Conservation (phyloP, 2,329 filamentous ascomycete species). For the Mycosphaerelloides madeirae region DNA sequence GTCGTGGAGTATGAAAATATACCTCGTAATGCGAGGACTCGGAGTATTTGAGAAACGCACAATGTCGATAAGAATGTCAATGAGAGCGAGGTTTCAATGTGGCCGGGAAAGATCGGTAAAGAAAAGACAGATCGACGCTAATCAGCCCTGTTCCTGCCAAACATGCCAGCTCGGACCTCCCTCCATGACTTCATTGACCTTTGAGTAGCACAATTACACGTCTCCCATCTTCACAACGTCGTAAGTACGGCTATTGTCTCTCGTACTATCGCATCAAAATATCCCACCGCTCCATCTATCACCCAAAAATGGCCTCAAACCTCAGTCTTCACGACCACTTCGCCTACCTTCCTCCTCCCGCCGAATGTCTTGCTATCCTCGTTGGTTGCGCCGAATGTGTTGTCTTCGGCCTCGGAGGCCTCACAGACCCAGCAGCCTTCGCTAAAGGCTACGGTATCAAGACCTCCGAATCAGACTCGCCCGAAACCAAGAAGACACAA, state of each 20-base stretch:
- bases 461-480: not conserved
- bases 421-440: constrained; percentile 32
- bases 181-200: no score
- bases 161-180: no score
- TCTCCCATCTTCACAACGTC: not conserved
- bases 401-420: constrained; percentile 32
- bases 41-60: no score
- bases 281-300: not conserved
- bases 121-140: not conserved
- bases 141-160: not conserved
- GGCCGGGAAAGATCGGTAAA: no score
- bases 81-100: not conserved
- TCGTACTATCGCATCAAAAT: not conserved
- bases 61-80: no score
- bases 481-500: constrained; percentile 14
- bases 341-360: constrained; percentile 30
- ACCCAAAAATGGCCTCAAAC: constrained; percentile 14
- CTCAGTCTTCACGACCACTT: constrained; percentile 14
- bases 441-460: constrained; percentile 31
- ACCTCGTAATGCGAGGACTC: no score
- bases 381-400: constrained; percentile 30
- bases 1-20: no score
- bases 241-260: not conserved
- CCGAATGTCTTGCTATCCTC: constrained; percentile 34
- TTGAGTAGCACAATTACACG: not conserved